Percentiles rank a stretch among this genome's conserved stretches.
These are phyloP conservation scores for Bacidia rubella DNA, from an alignment of 495 filamentous ascomycete species.

Conservation along the genomic window DNA sequence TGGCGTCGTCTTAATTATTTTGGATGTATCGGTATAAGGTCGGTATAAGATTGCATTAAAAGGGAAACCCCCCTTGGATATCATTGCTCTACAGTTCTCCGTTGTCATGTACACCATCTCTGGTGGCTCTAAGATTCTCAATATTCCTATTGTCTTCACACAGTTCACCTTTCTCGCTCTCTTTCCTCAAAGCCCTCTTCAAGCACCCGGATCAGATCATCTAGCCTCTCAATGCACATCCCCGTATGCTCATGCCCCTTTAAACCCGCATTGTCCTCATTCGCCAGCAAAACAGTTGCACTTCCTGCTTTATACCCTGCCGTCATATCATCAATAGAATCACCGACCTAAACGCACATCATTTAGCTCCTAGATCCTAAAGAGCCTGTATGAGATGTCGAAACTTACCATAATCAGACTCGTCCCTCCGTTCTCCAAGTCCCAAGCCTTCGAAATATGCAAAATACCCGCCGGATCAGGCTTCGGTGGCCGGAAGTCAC, in stretches of 20 bases:
- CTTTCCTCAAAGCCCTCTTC: constrained; percentile 49
- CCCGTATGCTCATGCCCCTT: constrained; percentile 69
- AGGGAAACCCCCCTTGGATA: no score
- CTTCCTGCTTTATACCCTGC: constrained; percentile 75
- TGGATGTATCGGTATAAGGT: no score
- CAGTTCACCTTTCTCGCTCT: neutral
- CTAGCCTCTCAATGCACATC: constrained; percentile 46
- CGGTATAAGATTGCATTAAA: no score
- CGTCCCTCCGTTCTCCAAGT: constrained; percentile 36
- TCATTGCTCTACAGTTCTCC: no score
- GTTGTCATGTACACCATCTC: no score
- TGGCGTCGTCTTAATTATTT: no score
- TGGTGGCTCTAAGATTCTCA: no score
- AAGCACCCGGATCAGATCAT: constrained; percentile 58
- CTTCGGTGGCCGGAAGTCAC: constrained; percentile 75
- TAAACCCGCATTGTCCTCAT: constrained; percentile 63
- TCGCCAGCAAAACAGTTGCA: constrained; percentile 75
- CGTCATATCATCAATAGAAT: constrained; percentile 88
- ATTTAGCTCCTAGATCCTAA: constrained; percentile 21
- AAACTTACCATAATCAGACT: constrained; percentile 42
- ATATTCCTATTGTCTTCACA: no score
- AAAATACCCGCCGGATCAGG: constrained; percentile 78
- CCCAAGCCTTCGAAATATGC: constrained; percentile 70
- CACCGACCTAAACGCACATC: constrained; percentile 56
- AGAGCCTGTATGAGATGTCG: neutral